Evolutionary conservation across 225 moss, liverwort and hornwort genomes (phyloP), one percentile per base, ranked within the genome.

Genomic region (Thuidium tamariscinum): DNA sequence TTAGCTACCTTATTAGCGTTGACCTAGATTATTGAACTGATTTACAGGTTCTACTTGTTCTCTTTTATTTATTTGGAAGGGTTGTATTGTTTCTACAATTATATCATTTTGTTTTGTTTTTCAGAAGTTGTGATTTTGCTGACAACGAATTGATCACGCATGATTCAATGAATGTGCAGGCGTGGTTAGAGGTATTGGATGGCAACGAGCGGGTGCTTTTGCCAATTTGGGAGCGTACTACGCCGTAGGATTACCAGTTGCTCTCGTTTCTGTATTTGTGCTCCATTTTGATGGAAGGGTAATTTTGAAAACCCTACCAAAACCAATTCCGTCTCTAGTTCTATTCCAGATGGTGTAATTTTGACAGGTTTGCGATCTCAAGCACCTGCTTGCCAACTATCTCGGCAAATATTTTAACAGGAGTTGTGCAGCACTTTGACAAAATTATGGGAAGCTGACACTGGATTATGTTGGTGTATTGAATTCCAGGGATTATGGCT

Each of bases 161-260:
- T 55, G 76, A 59, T 36, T 29, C 70, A 66, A 12, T 30, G 71
- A 34, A 56, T 82, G 48, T 83, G 93, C 89, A 94, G 93, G 93
- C 39, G 92, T 94, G 83, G 89, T 92, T 44, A 83, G 93, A 91
- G 93, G 93, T 54, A 91, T 90, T 74, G 93, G 93, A 88, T 91
- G 89, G 89, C 93, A 92, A 90, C 86, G 89, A 81, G 85, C 83
- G 4, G 93, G 93, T 77, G 93, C 93, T 7, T 83, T 88, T 10
- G 92, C 89, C 56, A 94, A 94, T 83, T 88, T 94, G 88, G 93
- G 91, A 80, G 93, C 93, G 21, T 92, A 92, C 82, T 94, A 94
- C 32, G 91, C 34, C 46, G 89, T 94, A 41, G 93, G 92, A 69
- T 83, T 94, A 67, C 92, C 93, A 23, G 80, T 90, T 46, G 89